phyloP scores from a whole-genome alignment of 1,139 yeast genomes.

The Suhomyces kunorum region DNA sequence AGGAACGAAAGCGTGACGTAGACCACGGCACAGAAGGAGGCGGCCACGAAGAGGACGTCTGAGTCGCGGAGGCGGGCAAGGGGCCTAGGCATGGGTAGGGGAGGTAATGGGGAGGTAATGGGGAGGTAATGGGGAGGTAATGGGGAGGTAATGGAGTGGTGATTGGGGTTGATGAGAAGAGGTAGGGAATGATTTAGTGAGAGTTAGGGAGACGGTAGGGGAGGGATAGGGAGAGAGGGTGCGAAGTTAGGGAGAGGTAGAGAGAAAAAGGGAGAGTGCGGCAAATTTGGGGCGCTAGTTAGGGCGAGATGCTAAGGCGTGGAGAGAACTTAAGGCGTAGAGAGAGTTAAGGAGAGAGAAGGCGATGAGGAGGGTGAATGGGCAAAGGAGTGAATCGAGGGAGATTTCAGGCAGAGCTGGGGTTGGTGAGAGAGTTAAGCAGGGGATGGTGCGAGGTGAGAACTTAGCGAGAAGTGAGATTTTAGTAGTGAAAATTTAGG shows the following conservation, averaged over 20 bases:
- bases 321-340: too few relatives aligned
- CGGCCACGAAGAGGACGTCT: constrained; percentile 15
- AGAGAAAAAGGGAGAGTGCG: too few relatives aligned
- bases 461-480: too few relatives aligned
- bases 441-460: too few relatives aligned
- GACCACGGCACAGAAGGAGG: constrained; percentile 13
- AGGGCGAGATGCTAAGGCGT: neutral
- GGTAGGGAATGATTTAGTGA: too few relatives aligned
- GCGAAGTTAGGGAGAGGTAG: neutral
- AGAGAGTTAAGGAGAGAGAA: too few relatives aligned
- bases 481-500: too few relatives aligned
- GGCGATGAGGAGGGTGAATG: too few relatives aligned
- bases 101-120: neutral
- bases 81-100: neutral
- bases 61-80: constrained; percentile 13
- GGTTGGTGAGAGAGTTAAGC: too few relatives aligned
- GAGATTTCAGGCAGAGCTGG: too few relatives aligned
- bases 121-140: neutral
- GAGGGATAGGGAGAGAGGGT: neutral
- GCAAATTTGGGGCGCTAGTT: neutral
- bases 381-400: too few relatives aligned
- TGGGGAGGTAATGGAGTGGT: neutral
- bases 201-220: neutral
- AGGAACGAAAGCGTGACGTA: constrained; percentile 18
- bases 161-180: neutral